phyloP scores from a whole-genome alignment of 257 asterid species.

The Solanum chiquidenum region DNA sequence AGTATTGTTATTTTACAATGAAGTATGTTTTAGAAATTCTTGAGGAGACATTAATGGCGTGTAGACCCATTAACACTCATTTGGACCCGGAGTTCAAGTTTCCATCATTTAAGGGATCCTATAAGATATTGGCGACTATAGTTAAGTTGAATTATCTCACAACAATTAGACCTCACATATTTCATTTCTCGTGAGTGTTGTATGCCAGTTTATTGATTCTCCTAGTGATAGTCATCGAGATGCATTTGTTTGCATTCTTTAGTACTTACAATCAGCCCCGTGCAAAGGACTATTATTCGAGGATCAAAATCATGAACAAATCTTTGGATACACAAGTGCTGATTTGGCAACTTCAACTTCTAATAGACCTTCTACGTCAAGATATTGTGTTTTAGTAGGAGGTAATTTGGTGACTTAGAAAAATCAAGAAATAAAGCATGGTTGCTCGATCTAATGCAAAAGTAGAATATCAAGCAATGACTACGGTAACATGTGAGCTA shows the following conservation, averaged over 20 bases:
- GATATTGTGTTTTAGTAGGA: neutral
- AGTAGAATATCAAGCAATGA: neutral
- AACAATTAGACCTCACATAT: neutral
- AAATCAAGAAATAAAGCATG: neutral
- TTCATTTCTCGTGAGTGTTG: neutral
- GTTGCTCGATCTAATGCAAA: neutral
- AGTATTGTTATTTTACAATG: neutral
- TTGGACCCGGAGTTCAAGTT: neutral
- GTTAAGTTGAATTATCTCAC: neutral
- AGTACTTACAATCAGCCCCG: neutral
- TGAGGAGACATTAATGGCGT: neutral
- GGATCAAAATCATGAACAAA: neutral
- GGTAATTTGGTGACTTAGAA: neutral
- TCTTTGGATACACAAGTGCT: neutral
- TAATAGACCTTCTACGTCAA: neutral
- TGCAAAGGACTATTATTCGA: neutral
- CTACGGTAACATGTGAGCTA: neutral
- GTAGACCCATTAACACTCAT: neutral
- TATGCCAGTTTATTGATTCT: neutral
- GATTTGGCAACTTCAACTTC: neutral
- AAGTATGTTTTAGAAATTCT: neutral
- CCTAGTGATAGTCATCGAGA: neutral
- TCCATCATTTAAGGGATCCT: neutral
- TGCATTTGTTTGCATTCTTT: neutral
- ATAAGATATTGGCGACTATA: neutral